Conservation (phyloP, 106 monocot species). For the Phalaenopsis aphrodite region DNA sequence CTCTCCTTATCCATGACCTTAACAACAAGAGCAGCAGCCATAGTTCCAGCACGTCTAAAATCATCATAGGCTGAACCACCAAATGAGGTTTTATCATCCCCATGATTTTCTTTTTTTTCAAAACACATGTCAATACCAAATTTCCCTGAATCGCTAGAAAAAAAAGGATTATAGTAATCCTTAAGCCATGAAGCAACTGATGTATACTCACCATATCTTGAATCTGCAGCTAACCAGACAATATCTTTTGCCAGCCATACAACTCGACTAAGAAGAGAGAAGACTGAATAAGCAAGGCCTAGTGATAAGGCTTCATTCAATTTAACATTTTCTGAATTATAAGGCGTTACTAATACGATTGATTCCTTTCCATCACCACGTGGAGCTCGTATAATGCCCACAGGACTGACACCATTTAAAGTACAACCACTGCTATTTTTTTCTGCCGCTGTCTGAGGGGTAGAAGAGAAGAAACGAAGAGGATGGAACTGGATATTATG, state of each 20-base stretch:
- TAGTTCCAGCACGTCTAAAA: slow-evolving; percentile 86
- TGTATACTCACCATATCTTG: slow-evolving; percentile 67
- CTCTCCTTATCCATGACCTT: slow-evolving; percentile 50
- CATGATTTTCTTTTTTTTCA: slow-evolving; percentile 18
- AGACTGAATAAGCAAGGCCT: slow-evolving; percentile 73
- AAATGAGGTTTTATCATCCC: slow-evolving; percentile 3
- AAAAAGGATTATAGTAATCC: slow-evolving; percentile 73
- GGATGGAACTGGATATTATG: slow-evolving; percentile 33
- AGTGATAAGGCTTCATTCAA: slow-evolving; percentile 48
- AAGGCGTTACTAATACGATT: slow-evolving; percentile 83
- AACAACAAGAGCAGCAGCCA: slow-evolving; percentile 77
- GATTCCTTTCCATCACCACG: slow-evolving; percentile 94
- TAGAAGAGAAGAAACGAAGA: slow-evolving; percentile 60
- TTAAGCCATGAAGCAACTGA: slow-evolving; percentile 75
- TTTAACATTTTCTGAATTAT: slow-evolving; percentile 48
- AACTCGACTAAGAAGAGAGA: slow-evolving; percentile 60
- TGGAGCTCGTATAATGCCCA: slow-evolving; percentile 82
- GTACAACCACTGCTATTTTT: slow-evolving; percentile 31
- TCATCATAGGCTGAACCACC: slow-evolving; percentile 16
- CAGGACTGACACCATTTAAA: slow-evolving; percentile 43
- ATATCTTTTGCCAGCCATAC: slow-evolving; percentile 93
- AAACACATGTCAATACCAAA: slow-evolving; percentile 18
- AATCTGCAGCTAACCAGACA: slow-evolving; percentile 85
- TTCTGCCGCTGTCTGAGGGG: slow-evolving; percentile 2
- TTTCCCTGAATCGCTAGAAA: slow-evolving; percentile 21